phyloP scores from a whole-genome alignment of 129 eudicot species.

The Flaveria bidentis region DNA sequence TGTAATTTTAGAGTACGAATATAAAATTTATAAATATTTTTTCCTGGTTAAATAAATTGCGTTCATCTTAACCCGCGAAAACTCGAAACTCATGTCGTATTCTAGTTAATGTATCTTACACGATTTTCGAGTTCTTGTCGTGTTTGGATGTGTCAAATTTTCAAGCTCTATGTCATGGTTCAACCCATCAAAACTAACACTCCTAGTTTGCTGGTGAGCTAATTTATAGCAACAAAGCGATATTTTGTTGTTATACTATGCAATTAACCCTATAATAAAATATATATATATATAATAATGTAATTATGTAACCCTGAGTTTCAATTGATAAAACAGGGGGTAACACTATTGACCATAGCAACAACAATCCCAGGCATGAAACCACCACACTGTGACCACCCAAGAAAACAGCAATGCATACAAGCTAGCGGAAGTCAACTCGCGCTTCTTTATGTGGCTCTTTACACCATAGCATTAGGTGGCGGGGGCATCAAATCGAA shows the following conservation, averaged over 20 bases:
- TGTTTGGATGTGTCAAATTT: too few relatives aligned
- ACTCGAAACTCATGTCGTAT: too few relatives aligned
- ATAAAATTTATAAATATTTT: too few relatives aligned
- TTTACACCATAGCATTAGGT: slow-evolving; percentile 90
- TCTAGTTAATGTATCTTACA: too few relatives aligned
- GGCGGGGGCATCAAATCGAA: slow-evolving; percentile 96
- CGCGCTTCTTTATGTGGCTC: slow-evolving; percentile 72
- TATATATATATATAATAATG: too few relatives aligned
- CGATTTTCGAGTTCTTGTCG: too few relatives aligned
- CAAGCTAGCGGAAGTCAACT: slow-evolving; percentile 76
- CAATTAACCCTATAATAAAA: background rate
- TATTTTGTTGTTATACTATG: background rate
- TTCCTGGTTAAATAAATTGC: too few relatives aligned
- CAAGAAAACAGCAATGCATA: slow-evolving; percentile 56
- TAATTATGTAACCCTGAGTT: background rate
- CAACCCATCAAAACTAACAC: background rate
- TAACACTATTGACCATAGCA: slow-evolving; percentile 69
- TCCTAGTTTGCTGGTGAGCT: background rate
- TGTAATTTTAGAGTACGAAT: too few relatives aligned
- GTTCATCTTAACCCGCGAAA: too few relatives aligned
- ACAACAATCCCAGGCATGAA: slow-evolving; percentile 76
- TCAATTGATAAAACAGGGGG: slow-evolving; percentile 53
- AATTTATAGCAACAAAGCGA: background rate
- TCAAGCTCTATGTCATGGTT: too few relatives aligned
- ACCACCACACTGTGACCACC: slow-evolving; percentile 68